These are phyloP conservation scores for Amaranthus cruentus DNA, from an alignment of 148 eudicot species.

Conservation along the genomic window DNA sequence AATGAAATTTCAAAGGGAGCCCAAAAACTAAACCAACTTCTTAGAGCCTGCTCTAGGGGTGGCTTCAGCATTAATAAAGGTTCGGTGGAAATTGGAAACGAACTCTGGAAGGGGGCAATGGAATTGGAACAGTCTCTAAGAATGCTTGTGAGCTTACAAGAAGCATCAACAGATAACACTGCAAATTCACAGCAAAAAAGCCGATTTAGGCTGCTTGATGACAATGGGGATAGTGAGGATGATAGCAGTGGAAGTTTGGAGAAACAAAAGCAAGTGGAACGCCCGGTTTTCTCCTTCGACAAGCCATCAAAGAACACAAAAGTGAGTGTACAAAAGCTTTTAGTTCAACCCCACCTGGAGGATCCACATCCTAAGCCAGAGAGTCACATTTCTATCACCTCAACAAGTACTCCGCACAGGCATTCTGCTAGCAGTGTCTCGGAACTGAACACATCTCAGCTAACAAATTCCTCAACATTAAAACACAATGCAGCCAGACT, in stretches of 20 bases:
- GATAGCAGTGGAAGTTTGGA: constrained; percentile 21
- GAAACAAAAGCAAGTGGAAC: constrained; percentile 44
- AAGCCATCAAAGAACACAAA: constrained; percentile 39
- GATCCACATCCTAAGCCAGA: constrained; percentile 9
- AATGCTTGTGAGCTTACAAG: constrained; percentile 83
- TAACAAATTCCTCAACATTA: too few relatives aligned
- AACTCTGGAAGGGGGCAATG: constrained; percentile 72
- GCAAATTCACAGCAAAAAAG: constrained; percentile 39
- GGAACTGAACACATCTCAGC: too few relatives aligned
- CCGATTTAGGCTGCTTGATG: constrained; percentile 57
- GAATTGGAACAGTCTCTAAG: constrained; percentile 76
- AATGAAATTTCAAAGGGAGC: constrained; percentile 81
- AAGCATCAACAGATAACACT: constrained; percentile 45
- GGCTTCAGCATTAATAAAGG: constrained; percentile 41
- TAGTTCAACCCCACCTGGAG: constrained; percentile 24
- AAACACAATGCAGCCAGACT: too few relatives aligned
- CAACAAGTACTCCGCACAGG: constrained; percentile 9
- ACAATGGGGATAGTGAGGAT: constrained; percentile 49
- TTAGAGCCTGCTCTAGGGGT: constrained; percentile 54
- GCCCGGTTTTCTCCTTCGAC: constrained; percentile 86
- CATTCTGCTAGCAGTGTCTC: too few relatives aligned
- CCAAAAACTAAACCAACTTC: constrained; percentile 65
- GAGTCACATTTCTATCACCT: constrained; percentile 21
- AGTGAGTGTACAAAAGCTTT: constrained; percentile 20
- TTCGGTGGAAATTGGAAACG: constrained; percentile 62